Evolutionary conservation across 345 rosid species (phyloP).

Genomic region (Angophora floribunda): DNA sequence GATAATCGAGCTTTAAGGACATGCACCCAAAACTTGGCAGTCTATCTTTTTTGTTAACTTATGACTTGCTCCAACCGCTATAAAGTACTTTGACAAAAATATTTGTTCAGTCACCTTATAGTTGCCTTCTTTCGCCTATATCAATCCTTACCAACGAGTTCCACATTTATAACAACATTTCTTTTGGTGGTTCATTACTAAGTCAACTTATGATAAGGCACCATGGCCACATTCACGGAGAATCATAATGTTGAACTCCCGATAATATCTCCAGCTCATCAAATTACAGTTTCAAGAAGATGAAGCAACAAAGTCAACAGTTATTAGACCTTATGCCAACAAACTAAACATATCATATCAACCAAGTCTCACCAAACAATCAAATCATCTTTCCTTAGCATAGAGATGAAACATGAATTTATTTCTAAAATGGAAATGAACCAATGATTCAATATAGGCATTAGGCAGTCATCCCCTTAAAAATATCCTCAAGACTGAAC

Average conservation of each 20-base stretch:
- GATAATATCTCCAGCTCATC: neutral
- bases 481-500: neutral
- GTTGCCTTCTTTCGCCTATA: neutral
- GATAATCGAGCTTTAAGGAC: neutral
- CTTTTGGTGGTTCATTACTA: neutral
- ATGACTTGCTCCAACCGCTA: neutral
- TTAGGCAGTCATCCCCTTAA: neutral
- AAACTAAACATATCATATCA: neutral
- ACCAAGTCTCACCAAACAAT: neutral
- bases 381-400: neutral
- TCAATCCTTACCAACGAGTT: neutral
- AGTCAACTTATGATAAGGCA: neutral
- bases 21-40: neutral
- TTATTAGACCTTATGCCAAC: neutral
- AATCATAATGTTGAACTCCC: neutral
- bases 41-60: too few species aligned
- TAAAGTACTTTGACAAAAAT: neutral
- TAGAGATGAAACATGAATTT: neutral
- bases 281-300: neutral
- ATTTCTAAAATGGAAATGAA: neutral
- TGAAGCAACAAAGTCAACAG: neutral
- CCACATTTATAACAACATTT: neutral
- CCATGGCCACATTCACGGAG: neutral
- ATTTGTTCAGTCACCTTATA: neutral
- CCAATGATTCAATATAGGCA: neutral